These are phyloP conservation scores for Trichophyton schoenleinii DNA, from an alignment of 2,329 filamentous ascomycete genomes.

Conservation along the genomic window DNA sequence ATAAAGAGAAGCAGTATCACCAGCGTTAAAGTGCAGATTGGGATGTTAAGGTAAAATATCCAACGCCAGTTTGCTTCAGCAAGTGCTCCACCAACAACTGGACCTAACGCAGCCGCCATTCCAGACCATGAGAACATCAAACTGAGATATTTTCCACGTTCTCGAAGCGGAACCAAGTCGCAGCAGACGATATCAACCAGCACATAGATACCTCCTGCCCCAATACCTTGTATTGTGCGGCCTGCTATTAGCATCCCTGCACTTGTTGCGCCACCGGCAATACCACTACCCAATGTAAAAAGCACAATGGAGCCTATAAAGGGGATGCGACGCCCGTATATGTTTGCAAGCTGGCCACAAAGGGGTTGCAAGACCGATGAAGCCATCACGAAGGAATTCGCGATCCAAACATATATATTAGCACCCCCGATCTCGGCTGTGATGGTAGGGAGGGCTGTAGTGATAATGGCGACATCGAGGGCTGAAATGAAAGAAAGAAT, in stretches of 20 bases:
- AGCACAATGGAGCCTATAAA: conserved; percentile 31
- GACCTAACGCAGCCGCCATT: conserved; percentile 21
- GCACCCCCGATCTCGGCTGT: conserved; percentile 19
- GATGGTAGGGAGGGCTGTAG: conserved; percentile 31
- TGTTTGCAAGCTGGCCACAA: conserved; percentile 39
- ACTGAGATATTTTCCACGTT: conserved; percentile 20
- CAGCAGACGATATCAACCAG: conserved; percentile 39
- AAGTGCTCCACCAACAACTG: conserved; percentile 18
- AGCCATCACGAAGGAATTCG: conserved; percentile 16
- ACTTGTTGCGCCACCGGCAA: conserved; percentile 37
- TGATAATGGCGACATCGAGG: conserved; percentile 27
- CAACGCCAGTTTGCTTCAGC: conserved; percentile 20
- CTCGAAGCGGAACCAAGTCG: conserved; percentile 39
- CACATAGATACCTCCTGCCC: conserved; percentile 37
- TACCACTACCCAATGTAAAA: conserved; percentile 41
- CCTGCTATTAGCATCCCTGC: conserved; percentile 35
- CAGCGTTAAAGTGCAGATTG: conserved; percentile 13
- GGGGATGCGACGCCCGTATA: conserved; percentile 38
- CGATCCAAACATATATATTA: conserved; percentile 23
- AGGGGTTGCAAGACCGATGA: conserved; percentile 33
- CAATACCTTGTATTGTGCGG: conserved; percentile 39
- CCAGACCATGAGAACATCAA: conserved; percentile 33
- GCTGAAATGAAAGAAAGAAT: conserved; percentile 18
- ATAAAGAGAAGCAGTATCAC: conserved; percentile 30
- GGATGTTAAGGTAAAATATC: conserved; percentile 20